phyloP scores from a whole-genome alignment of 148 eudicot species.

The Silene conica region DNA sequence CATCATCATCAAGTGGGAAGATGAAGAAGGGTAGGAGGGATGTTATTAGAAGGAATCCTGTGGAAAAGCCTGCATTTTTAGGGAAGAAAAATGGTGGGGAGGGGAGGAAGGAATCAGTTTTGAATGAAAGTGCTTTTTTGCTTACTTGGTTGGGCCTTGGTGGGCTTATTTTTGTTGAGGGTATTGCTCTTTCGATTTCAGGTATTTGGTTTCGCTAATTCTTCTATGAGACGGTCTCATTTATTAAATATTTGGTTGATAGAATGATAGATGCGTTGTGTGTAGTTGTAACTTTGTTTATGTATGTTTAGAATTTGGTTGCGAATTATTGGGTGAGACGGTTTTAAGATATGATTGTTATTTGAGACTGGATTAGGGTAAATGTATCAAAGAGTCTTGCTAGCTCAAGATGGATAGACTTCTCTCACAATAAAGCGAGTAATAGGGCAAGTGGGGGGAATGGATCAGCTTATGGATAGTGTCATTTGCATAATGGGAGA shows the following conservation, averaged over 20 bases:
- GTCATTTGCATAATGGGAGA: too few relatives aligned
- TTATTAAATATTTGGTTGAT: neutral
- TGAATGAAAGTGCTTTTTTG: conserved; percentile 60
- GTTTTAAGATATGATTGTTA: too few relatives aligned
- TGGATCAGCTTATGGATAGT: too few relatives aligned
- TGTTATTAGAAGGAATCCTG: conserved; percentile 54
- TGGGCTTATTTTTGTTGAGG: conserved; percentile 53
- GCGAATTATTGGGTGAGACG: too few relatives aligned
- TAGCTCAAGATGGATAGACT: too few relatives aligned
- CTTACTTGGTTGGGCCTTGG: conserved; percentile 81
- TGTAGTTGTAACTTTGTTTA: too few relatives aligned
- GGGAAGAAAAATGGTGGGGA: conserved; percentile 22
- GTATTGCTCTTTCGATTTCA: conserved; percentile 71
- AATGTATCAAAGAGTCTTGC: too few relatives aligned
- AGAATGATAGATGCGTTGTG: too few relatives aligned
- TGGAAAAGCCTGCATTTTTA: conserved; percentile 52
- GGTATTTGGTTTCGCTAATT: conserved; percentile 31
- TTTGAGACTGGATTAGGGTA: too few relatives aligned
- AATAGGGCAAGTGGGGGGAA: too few relatives aligned
- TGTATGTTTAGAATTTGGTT: too few relatives aligned
- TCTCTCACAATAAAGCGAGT: too few relatives aligned
- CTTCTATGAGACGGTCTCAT: neutral
- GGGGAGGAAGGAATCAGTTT: conserved; percentile 32
- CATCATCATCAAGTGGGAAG: conserved; percentile 17
- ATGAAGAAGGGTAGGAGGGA: conserved; percentile 50